Evolutionary conservation across 2,329 filamentous ascomycete species (phyloP), one percentile per base, ranked within the genome.

Genomic region (Hysterium pulicare): DNA sequence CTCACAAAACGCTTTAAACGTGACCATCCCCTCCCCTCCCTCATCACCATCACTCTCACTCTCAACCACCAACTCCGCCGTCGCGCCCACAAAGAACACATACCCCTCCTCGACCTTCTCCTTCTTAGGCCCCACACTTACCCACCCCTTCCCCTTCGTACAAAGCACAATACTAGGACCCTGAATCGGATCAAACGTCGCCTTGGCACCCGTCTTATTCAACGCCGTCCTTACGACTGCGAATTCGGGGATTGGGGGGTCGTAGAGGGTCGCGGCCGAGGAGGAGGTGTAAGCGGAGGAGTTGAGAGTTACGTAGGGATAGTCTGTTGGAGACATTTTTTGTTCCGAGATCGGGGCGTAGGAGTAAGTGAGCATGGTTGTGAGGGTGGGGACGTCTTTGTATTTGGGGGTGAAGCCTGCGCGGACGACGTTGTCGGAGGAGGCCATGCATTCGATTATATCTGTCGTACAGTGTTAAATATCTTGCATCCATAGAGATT

Each of bases 361-460:
- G 56, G 84, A 87, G 74, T 98, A 98, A 0, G 93, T 98, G 53
- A 98, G 73, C 84, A 95, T 95, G 48, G 82, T 78, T 24, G 91
- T 89, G 9, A 98, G 76, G 0, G 90, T 97, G 41, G 83, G 72
- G 17, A 97, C 88, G 56, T 98, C 93, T 72, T 97, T 96, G 78
- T 95, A 98, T 67, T 98, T 98, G 42, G 93, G 93, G 0, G 93
- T 98, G 69, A 98, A 93, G 33, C 93, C 93, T 0, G 93, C 93
- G 42, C 93, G 89, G 39, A 98, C 90, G 26, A 98, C 93, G 54
- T 98, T 98, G 77, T 98, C 93, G n/a, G 88, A 95, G 7, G 89
- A 86, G 0, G 93, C 93, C 93, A 98, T 98, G 75, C 93, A 98
- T 71, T 98, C 93, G 64, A 98, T 90, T 55, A 98, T 95, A 61